Evolutionary conservation across 1,284 basidiomycete genomes (phyloP), one percentile per base, ranked within the genome.

Genomic region (Somion occarium): DNA sequence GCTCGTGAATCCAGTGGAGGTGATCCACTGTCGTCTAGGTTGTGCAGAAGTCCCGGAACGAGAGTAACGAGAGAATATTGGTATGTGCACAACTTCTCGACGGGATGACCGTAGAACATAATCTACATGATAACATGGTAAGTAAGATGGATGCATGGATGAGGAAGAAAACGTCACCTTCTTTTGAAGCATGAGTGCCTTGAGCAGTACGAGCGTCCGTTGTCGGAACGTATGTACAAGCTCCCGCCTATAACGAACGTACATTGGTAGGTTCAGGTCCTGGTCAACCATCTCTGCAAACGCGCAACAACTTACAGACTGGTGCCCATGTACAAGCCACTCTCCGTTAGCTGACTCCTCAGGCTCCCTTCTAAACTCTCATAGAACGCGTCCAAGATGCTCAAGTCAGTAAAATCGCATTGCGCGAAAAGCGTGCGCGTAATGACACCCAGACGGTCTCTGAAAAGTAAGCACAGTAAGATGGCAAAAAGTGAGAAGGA

Each of bases 91-190:
- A 99, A 73, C 52, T 87, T 84, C 69, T 99, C 97, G 0, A 99
- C 96, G 0, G 96, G 96, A 64, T 98, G 94, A 5, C 96, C 96
- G 61, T 85, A 97, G 66, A 99, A 94, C 86, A 99, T 91, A 55
- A 98, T 89, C 92, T 95, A 38, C 15, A 38, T 44, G 19, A 38
- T 7, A 43, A 15, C 22, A 22, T 41, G 20, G 2, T 7, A 42
- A 15, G 2, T 2, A 2, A 23, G 12, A 45, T 15, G 3, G 23
- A 12, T 39, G 20, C 3, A 38, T 39, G 39, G 25, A 2, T 25
- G 23, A 20, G 20, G 42, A 23, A 24, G n/a, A n/a, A n/a, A n/a
- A 38, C 56, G 69, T 34, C 59, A 88, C 93, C 72, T 88, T 78
- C 68, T 91, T 91, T 67, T 99, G 96, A 25, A 99, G 73, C 66